Evolutionary conservation across 1,284 basidiomycete species (phyloP).

Genomic region (Coniophora puteana): DNA sequence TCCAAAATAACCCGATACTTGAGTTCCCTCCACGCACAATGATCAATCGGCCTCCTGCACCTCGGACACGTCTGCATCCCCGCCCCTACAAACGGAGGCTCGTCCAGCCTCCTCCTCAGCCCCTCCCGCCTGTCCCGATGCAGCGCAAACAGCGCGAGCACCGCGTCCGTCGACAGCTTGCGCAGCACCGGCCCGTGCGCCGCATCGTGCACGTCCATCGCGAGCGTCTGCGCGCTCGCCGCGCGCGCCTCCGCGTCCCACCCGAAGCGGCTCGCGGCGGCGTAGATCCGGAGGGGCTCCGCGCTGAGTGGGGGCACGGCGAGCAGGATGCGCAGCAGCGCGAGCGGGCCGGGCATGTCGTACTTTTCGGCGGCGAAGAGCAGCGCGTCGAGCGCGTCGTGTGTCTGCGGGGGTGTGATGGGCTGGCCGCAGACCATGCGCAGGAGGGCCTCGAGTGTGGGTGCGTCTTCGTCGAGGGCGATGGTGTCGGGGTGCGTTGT

Average conservation of each 20-base stretch:
- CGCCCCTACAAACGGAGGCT: conserved; percentile 56
- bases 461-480: conserved; percentile 52
- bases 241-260: conserved; percentile 51
- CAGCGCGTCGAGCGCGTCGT: conserved; percentile 50
- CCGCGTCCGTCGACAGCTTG: conserved; percentile 45
- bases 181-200: conserved; percentile 40
- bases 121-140: conserved; percentile 47
- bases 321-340: conserved; percentile 50
- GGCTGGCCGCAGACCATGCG: conserved; percentile 58
- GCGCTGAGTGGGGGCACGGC: conserved; percentile 44
- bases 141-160: conserved; percentile 48
- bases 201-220: conserved; percentile 44
- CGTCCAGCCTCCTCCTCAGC: conserved; percentile 44
- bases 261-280: conserved; percentile 50
- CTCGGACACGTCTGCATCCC: conserved; percentile 36
- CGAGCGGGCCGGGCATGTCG: conserved; percentile 60
- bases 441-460: conserved; percentile 50
- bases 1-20: conserved; percentile 51
- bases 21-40: conserved; percentile 61
- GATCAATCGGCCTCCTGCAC: conserved; percentile 47
- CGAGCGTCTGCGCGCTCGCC: conserved; percentile 47
- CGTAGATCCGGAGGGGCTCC: conserved; percentile 54
- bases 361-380: conserved; percentile 64
- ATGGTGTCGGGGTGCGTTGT: conserved; percentile 39
- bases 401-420: conserved; percentile 43